Base-by-base conservation (phyloP, 306 rosid species). In the Gastrolobium villosum region DNA sequence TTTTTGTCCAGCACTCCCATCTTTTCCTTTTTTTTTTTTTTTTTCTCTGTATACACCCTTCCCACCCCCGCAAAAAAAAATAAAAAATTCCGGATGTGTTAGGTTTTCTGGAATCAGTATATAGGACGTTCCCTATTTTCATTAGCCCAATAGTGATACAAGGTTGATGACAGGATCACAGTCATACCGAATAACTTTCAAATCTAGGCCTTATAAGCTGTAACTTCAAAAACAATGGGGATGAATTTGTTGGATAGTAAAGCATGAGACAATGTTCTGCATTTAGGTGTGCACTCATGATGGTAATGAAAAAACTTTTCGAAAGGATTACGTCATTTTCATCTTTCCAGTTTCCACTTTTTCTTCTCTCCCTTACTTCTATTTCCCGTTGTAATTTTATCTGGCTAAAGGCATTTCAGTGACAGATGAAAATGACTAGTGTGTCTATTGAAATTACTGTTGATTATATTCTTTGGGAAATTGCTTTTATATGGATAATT, bases 391-490 rank as follows among this genome's bases (percentile, higher is more conserved):
- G 32, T 49, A 69, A 10, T 41, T 61, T 20, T 50, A 40, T 62
- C 11, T 65, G 30, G 44, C 55, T 46, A 7, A 14, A 65, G 53
- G 55, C 54, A 34, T 50, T 84, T 67, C 43, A 35, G 31, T 53
- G 74, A 79, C 43, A 4, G 54, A 36, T 71, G 53, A 54, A 57
- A 78, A 5, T 49, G 44, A 78, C 52, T 52, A 45, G 7, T 55
- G 3, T 48, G 60, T 60, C 10, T 41, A 70, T 57, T 67, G 53
- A 81, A 74, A 14, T 71, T 49, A 37, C 9, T n/a, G n/a, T 34
- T 34, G 56, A 64, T 8, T 26, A 20, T 55, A 20, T 20, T 75
- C 46, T 57, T 30, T 65, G 64, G 7, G 44, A 45, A 61, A 31
- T 35, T 59, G 14, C 52, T 4, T 72, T 32, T 11, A 61, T 11